Evolutionary conservation across 805 yeast genomes (phyloP), one percentile per base, ranked within the genome.

Genomic region (Kodamaea fukazawae): DNA sequence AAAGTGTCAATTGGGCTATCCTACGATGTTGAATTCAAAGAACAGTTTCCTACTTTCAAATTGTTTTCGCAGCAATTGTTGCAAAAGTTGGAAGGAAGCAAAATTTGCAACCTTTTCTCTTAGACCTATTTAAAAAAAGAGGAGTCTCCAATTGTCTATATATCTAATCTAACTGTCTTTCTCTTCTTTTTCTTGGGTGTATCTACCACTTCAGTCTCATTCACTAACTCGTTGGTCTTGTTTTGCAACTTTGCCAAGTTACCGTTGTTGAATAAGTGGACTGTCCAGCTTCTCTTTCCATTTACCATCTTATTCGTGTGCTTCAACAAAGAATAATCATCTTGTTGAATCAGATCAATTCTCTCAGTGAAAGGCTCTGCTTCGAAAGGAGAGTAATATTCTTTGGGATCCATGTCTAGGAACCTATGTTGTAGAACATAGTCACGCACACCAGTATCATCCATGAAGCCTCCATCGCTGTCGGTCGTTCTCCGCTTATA

Each of bases 371-470:
- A 13, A 8, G 66, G 46, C 0, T 54, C 49, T 0, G 73, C 61
- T 7, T 45, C 35, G 36, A 73, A 63, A 2, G 63, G 63, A 20
- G 61, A 53, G 47, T 59, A 72, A 47, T 23, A 11, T 41, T 61
- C 65, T n/a, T 41, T 33, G 7, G 47, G 36, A 2, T 49, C 48
- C 7, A 54, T 52, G 15, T 55, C 61, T 39, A 79, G 52, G 48
- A 81, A 81, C 20, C 67, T 58, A 48, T 77, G 79, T 37, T 61
- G 57, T 47, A 76, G 61, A 12, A 81, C 71, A 47, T 67, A 79
- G 12, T 78, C 68, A 48, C 75, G 79, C 69, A 81, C 79, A 8
- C 77, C 80, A 0, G 58, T 50, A 61, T 81, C 81, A 49, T 81
- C 86, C 33, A 79, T 78, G 32, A 79, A 71, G 26, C 51, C 54